Evolutionary conservation across 1,139 yeast species (phyloP).

Genomic region (Wickerhamomyces sp.): DNA sequence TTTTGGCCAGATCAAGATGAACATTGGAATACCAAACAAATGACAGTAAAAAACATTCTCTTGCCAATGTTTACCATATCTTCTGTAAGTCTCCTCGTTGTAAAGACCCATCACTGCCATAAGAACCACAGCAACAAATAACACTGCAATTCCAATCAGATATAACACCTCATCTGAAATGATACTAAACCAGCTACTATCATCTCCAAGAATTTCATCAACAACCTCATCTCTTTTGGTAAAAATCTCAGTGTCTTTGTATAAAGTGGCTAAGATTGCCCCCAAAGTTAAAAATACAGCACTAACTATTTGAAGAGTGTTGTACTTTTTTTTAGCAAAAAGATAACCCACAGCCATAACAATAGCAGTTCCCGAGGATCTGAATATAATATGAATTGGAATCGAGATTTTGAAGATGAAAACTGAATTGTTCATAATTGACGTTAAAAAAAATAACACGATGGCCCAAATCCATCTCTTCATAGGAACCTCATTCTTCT

Average conservation of each 20-base stretch:
- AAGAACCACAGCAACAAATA: slow-evolving; percentile 42
- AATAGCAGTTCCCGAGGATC: slow-evolving; percentile 61
- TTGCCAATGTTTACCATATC: slow-evolving; percentile 57
- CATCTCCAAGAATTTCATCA: not conserved
- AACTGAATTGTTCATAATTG: slow-evolving; percentile 54
- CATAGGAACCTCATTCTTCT: slow-evolving; percentile 41
- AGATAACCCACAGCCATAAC: slow-evolving; percentile 55
- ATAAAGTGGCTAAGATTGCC: slow-evolving; percentile 41
- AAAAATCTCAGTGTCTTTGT: slow-evolving; percentile 24
- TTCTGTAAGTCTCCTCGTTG: slow-evolving; percentile 43
- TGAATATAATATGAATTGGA: slow-evolving; percentile 62
- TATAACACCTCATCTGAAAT: slow-evolving; percentile 23
- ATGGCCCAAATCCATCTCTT: slow-evolving; percentile 45
- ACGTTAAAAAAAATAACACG: slow-evolving; percentile 44
- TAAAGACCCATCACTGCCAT: slow-evolving; percentile 52
- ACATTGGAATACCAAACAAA: slow-evolving; percentile 51
- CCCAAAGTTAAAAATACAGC: slow-evolving; percentile 53
- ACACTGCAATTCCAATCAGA: slow-evolving; percentile 38
- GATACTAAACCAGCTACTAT: slow-evolving; percentile 2
- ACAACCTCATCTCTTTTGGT: slow-evolving; percentile 13
- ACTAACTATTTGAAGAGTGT: slow-evolving; percentile 40
- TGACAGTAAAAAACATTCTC: slow-evolving; percentile 63
- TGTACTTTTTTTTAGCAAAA: slow-evolving; percentile 41
- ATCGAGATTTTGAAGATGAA: slow-evolving; percentile 55
- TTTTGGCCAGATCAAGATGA: slow-evolving; percentile 28